Evolutionary conservation across 495 filamentous ascomycete species (phyloP).

Genomic region (Xanthoparmelia taractica): DNA sequence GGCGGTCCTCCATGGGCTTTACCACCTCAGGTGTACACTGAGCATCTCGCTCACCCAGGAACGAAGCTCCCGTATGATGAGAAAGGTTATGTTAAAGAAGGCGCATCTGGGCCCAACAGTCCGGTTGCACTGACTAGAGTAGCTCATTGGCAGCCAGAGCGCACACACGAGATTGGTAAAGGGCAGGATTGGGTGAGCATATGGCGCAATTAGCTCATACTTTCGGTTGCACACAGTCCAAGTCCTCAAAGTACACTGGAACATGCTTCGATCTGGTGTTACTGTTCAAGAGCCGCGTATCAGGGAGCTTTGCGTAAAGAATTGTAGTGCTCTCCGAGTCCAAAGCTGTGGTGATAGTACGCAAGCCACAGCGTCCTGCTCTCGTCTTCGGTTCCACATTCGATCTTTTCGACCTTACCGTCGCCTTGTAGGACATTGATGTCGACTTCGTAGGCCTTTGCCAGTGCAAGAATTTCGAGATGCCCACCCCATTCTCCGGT

Average conservation of each 20-base stretch:
- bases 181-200: slow-evolving; percentile 53
- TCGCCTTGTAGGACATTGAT: slow-evolving; percentile 81
- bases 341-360: slow-evolving; percentile 89
- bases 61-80: slow-evolving; percentile 54
- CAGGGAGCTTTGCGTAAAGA: slow-evolving; percentile 44
- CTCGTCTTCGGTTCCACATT: slow-evolving; percentile 36
- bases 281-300: background rate
- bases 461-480: slow-evolving; percentile 77
- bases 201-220: slow-evolving; percentile 32
- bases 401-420: slow-evolving; percentile 69
- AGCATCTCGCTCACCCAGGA: slow-evolving; percentile 58
- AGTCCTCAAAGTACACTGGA: background rate
- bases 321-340: slow-evolving; percentile 95
- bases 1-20: slow-evolving; percentile 66
- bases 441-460: slow-evolving; percentile 70
- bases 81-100: slow-evolving; percentile 42
- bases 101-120: slow-evolving; percentile 35
- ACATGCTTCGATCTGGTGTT: background rate
- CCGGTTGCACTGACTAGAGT: slow-evolving; percentile 49
- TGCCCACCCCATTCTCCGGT: slow-evolving; percentile 98
- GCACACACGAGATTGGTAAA: slow-evolving; percentile 60
- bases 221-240: background rate
- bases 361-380: slow-evolving; percentile 70
- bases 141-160: slow-evolving; percentile 55
- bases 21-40: slow-evolving; percentile 55